Conservation (phyloP, 2,329 filamentous ascomycete species). For the Chaetomiaceae sp. region DNA sequence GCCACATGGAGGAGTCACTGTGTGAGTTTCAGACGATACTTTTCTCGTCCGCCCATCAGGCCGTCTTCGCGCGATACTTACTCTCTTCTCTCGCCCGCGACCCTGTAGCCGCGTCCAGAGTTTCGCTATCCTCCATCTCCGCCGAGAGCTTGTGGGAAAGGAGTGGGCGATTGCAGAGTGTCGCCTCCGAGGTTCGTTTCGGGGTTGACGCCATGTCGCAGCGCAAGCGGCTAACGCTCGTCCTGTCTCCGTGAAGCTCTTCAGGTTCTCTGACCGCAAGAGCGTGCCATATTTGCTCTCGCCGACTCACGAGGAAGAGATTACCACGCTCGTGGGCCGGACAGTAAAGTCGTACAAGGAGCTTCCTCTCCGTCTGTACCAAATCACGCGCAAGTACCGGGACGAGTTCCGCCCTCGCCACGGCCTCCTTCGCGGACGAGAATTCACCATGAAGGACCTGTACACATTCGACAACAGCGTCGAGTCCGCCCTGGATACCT, state of each 20-base stretch:
- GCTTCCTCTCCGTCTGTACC: constrained; percentile 80
- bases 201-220: not conserved
- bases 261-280: constrained; percentile 74
- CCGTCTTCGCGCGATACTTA: not conserved
- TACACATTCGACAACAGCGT: constrained; percentile 82
- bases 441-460: constrained; percentile 97
- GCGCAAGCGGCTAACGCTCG: constrained; percentile 6
- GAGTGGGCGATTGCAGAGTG: constrained; percentile 71
- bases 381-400: constrained; percentile 89
- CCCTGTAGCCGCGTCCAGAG: constrained; percentile 62
- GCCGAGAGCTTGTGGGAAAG: constrained; percentile 76
- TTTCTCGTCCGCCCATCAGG: not conserved
- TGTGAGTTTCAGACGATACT: constrained; percentile 14
- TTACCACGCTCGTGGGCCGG: constrained; percentile 71
- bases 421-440: constrained; percentile 77
- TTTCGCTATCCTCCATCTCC: constrained; percentile 79
- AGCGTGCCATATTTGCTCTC: constrained; percentile 68
- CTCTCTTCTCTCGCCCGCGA: not conserved
- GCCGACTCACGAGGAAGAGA: constrained; percentile 95
- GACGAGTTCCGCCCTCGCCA: constrained; percentile 87
- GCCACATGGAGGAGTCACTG: constrained; percentile 62
- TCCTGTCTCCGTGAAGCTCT: constrained; percentile 49
- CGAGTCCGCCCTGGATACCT: constrained; percentile 70
- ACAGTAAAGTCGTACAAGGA: constrained; percentile 77
- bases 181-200: constrained; percentile 59